Base-by-base conservation (phyloP, 1,139 yeast genomes). In the Suhomyces kunorum region DNA sequence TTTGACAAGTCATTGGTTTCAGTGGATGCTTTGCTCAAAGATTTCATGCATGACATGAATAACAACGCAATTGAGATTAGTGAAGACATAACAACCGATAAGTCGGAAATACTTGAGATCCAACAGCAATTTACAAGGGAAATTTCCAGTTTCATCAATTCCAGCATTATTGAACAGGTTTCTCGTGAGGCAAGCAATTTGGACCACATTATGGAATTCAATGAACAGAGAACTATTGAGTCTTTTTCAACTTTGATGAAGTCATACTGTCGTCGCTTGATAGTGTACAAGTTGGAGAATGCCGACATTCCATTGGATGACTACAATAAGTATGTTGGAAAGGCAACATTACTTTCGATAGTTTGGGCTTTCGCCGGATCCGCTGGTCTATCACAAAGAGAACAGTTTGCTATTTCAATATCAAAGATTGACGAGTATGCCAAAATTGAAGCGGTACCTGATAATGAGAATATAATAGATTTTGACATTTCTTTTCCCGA, bases 341-440 rank as follows among this genome's bases (percentile, higher is more conserved):
- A 71, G 39, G 61, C 73, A 0, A 45, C 75, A 2, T 43, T 76
- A 3, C 55, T 80, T 6, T 66, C 83, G 0, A 32, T 82, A 7
- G 57, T 74, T 0, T 87, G 95, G 95, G 71, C 92, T 0, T 79
- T 85, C 55, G 69, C 81, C 0, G 94, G 94, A 1, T 90, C 81
- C 50, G 59, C 78, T 39, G 38, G 66, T 0, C 42, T 64, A 5
- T 55, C 49, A 0, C 76, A 70, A 2, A 66, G 82, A 38, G 61
- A 58, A 9, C 31, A 38, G 0, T 78, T 83, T 53, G 68, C 73
- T 1, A 40, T 44, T 0, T 50, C 49, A 5, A 43, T 81, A 8
- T 39, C 58, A 4, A 34, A 46, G 0, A 31, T 59, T 8, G 54
- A 63, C 0, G 50, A 41, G 7, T 62, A 34, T 50, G 17, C 36